Evolutionary conservation across 2,329 filamentous ascomycete genomes (phyloP), one percentile per base, ranked within the genome.

Genomic region (Arachnopeziza araneosa): DNA sequence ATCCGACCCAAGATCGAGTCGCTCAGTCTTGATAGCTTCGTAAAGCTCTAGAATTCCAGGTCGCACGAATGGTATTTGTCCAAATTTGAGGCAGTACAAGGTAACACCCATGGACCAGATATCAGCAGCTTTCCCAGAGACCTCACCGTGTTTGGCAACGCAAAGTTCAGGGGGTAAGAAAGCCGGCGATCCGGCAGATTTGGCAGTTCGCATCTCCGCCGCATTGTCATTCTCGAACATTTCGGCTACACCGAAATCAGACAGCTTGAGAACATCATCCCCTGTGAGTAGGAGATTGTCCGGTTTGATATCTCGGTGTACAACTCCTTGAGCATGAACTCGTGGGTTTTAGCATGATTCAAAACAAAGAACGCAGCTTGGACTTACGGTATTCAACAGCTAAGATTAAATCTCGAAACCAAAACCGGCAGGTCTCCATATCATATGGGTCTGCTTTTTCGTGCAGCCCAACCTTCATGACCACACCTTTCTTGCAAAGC

Each of bases 41-140:
- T 96, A 98, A 63, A 98, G 84, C 55, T 96, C 93, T 59, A 97
- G 79, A 61, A 97, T 86, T 21, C 85, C 86, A 7, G 83, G 79
- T 59, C 88, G 84, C 69, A 93, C 88, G 70, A 98, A 99, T 0
- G 95, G 95, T 63, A 99, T 88, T 55, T 79, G 81, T 30, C 95
- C 95, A 69, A 96, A 98, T 62, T 89, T 87, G 48, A 99, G 80
- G 73, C 95, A 99, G 73, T 93, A 98, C 1, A 99, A 79, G 1
- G 93, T 96, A 9, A 97, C 88, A 8, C 95, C 95, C 93, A 98
- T 98, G 2, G 93, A 96, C 95, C 95, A 99, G 57, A 99, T 92
- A 74, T 99, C 95, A 2, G 91, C 91, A 3, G 93, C 92, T 67
- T 85, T 89, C 12, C 95, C 95, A 2, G 90, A 93, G 1, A 98